phyloP scores from a whole-genome alignment of 2,329 filamentous ascomycete species.

The Cladosporium oxysporum region DNA sequence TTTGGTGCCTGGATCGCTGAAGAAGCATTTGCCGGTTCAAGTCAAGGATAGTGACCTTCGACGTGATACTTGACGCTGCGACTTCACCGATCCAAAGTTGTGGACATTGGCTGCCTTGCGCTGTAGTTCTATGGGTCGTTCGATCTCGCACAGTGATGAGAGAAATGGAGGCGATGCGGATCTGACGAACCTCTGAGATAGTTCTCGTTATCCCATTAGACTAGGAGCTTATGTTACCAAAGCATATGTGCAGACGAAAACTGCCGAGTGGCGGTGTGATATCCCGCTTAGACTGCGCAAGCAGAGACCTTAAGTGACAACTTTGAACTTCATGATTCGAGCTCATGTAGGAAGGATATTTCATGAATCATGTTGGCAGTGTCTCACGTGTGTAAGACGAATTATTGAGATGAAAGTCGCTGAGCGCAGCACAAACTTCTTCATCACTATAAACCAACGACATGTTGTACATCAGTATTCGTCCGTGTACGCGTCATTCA shows the following conservation, averaged over 20 bases:
- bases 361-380: neutral
- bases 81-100: neutral
- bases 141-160: neutral
- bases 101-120: neutral
- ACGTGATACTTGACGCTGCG: neutral
- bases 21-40: neutral
- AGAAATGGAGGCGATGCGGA: neutral
- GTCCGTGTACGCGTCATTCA: slow-evolving; percentile 39
- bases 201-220: neutral
- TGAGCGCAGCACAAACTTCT: neutral
- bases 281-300: neutral
- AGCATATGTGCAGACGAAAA: neutral
- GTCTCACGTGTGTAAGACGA: neutral
- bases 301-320: neutral
- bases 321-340: neutral
- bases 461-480: neutral
- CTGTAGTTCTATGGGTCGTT: neutral
- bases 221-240: neutral
- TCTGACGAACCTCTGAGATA: neutral
- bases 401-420: neutral
- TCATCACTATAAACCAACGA: neutral
- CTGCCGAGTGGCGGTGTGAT: neutral
- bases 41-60: neutral
- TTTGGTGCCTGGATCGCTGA: neutral
- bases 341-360: neutral